Base-by-base conservation (phyloP, 169 alveolate genomes). In the Plasmodium coatneyi region DNA sequence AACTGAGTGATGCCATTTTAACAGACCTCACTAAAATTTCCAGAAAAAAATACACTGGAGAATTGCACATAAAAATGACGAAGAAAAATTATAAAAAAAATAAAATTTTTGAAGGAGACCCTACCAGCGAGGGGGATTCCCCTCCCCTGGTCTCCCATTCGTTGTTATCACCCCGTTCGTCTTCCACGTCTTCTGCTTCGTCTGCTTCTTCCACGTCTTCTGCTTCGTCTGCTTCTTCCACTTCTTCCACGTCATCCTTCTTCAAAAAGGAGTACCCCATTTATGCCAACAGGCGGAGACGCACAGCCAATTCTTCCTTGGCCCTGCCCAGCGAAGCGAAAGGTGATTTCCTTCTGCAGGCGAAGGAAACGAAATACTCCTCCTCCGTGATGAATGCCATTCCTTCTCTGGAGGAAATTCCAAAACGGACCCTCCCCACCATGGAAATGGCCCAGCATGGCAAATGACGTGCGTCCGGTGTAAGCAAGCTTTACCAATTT, bases 1-100 rank as follows among this genome's bases (percentile, higher is more conserved):
- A 96, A 94, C 96, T 97, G 39, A 80, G 82, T 39, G 95, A 91
- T 91, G 46, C 80, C 30, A 71, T 91, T 74, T 71, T 91, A 80
- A 91, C 95, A 9, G 92, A 91, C 49, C 82, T 66, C 32, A 91
- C 80, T 14, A 91, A 91, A 91, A 81, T 91, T 41, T 66, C 28
- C 5, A 66, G 95, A 71, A 91, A 91, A 91, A 91, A 91, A 80
- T 80, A 91, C 56, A 91, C 95, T 19, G 95, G 95, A 32, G 95
- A 91, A 36, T 91, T 91, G 54, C 66, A 52, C 49, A 71, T 91
- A 4, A 91, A 91, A 91, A 80, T 91, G 91, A 30, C 84, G 83
- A 91, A 91, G 82, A 71, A 91, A 91, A 70, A 71, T 91, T 91
- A 91, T 91, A 80, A 81, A 81, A 74, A 74, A 71, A 91, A 91